Base-by-base conservation (phyloP, 2,329 filamentous ascomycete genomes). In the Penicillium sp. region DNA sequence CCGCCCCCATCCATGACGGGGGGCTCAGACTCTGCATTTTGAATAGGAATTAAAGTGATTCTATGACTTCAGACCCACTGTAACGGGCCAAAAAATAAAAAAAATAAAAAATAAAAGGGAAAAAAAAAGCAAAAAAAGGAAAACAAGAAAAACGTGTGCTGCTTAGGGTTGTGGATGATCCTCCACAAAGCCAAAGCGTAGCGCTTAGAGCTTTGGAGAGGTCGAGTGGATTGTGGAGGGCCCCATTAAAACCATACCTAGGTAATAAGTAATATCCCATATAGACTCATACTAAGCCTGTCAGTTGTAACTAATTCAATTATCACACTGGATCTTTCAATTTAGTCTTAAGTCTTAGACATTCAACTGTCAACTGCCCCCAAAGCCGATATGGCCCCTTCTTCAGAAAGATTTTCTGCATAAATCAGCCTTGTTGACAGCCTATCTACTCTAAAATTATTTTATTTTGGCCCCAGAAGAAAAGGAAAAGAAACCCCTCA, bases 21-120 rank as follows among this genome's bases (percentile, higher is more conserved):
- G 62, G 59, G 60, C 58, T 62, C 61, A 64, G 62, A 58, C 58
- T 60, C 45, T 60, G 56, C 59, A 61, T 54, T 41, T 51, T 51
- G 47, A 55, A 44, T 55, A 57, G 55, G 24, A 37, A 47, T 24
- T 51, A 28, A 47, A 29, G 43, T 50, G n/a, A 46, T 29, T 46
- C 37, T 35, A 26, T 42, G 48, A 57, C 52, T 52, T 46, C 43
- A 55, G 58, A 55, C 51, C 61, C 61, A 58, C 44, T 43, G 47
- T 46, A 28, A 26, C 35, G 43, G 48, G 22, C 39, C 46, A 38
- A 41, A n/a, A n/a, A n/a, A n/a, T n/a, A 32, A 22, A 41, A 32
- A 22, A 17, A 28, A 37, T 13, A n/a, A n/a, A 9, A 37, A 21
- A 33, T 12, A 39, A 19, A 8, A 19, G 31, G 4, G 6, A 5